phyloP scores from a whole-genome alignment of 495 filamentous ascomycete species.

The Geoglossum glabrum region DNA sequence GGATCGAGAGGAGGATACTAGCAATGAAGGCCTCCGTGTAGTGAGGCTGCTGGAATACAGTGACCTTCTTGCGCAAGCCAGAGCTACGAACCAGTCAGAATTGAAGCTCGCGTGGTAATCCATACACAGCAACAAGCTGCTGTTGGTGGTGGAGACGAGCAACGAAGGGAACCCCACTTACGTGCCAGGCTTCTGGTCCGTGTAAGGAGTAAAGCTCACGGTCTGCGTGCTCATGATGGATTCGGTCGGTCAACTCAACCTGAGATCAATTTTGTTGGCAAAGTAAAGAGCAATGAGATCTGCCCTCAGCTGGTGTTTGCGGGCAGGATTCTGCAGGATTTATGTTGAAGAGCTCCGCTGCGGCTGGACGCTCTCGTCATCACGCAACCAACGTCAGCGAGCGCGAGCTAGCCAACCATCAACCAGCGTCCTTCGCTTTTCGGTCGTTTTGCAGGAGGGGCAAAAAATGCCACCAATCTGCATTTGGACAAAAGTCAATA shows the following conservation, averaged over 20 bases:
- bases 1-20: slow-evolving; percentile 85
- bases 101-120: background rate
- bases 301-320: background rate
- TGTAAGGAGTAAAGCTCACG: slow-evolving; percentile 57
- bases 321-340: no score
- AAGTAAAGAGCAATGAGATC: background rate
- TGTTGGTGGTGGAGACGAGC: background rate
- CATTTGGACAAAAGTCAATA: background rate
- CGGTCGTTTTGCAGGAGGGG: background rate
- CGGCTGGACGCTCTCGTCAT: background rate
- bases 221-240: slow-evolving; percentile 48
- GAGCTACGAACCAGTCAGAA: slow-evolving; percentile 36
- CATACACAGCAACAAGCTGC: background rate
- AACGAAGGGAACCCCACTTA: slow-evolving; percentile 30
- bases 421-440: background rate
- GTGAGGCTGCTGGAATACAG: slow-evolving; percentile 83
- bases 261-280: background rate
- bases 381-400: background rate
- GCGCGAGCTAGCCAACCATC: background rate
- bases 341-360: background rate
- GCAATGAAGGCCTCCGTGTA: slow-evolving; percentile 93
- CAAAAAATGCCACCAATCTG: background rate
- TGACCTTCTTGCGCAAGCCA: slow-evolving; percentile 95
- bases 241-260: background rate
- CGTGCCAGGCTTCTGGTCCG: slow-evolving; percentile 98